Conservation (phyloP, 495 filamentous ascomycete genomes). For the Aspergillus leporis region DNA sequence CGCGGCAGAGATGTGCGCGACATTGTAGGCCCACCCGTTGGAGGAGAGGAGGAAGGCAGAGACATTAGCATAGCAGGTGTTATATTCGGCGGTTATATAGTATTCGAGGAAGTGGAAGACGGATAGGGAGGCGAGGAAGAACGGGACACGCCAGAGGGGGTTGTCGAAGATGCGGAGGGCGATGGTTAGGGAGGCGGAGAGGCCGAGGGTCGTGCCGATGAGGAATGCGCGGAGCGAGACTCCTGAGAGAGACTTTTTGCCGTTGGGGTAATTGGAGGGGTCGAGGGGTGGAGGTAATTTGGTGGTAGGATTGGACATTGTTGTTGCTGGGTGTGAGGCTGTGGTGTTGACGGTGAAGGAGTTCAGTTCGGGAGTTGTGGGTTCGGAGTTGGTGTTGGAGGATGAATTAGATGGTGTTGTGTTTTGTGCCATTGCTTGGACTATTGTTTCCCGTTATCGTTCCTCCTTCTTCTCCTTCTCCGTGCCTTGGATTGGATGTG, state of each 20-base stretch:
- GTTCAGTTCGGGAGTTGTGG: background rate
- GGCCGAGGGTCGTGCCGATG: constrained; percentile 52
- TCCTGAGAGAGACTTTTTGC: constrained; percentile 70
- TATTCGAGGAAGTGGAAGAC: constrained; percentile 97
- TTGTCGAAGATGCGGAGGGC: constrained; percentile 41
- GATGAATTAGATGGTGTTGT: background rate
- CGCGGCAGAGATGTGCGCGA: constrained; percentile 73
- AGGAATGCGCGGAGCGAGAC: constrained; percentile 76
- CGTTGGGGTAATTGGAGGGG: constrained; percentile 49
- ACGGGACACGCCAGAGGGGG: constrained; percentile 77
- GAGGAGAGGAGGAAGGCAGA: constrained; percentile 79
- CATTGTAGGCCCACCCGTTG: constrained; percentile 83
- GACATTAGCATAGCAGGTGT: constrained; percentile 68
- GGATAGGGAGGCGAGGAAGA: constrained; percentile 74
- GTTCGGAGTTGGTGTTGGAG: background rate
- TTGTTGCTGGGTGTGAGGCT: constrained; percentile 7
- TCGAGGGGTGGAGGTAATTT: constrained; percentile 22
- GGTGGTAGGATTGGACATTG: constrained; percentile 10
- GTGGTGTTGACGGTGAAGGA: constrained; percentile 9
- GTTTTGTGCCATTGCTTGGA: background rate
- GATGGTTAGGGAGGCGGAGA: constrained; percentile 44
- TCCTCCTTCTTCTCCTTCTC: background rate
- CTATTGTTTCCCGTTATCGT: background rate
- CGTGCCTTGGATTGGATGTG: background rate
- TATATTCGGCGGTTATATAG: constrained; percentile 81